Conservation (phyloP, 352 stramenopile genomes). For the Phytophthora europaea region DNA sequence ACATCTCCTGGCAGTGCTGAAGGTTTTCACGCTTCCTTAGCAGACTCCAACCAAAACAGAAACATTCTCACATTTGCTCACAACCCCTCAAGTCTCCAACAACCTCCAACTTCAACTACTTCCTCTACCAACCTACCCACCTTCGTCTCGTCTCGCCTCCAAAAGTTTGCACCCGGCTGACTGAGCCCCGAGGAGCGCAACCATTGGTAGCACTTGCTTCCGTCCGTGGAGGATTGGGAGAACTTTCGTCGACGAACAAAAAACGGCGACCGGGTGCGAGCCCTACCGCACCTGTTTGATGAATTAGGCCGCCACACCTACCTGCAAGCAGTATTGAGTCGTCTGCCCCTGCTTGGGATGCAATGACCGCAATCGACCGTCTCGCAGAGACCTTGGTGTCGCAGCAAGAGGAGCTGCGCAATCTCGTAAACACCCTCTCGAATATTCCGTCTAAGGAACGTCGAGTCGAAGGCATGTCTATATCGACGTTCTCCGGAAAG, state of each 20-base stretch:
- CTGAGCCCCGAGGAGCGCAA: background rate
- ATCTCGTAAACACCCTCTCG: background rate
- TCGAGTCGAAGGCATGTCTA: background rate
- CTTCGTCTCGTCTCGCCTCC: background rate
- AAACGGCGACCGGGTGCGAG: background rate
- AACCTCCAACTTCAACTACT: background rate
- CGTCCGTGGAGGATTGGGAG: background rate
- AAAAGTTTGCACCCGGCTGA: background rate
- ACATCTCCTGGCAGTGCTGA: no score
- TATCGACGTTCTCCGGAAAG: background rate
- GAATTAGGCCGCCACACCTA: background rate
- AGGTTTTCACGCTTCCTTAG: no score
- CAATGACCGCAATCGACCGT: background rate
- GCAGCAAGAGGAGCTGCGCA: background rate
- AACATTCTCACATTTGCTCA: no score
- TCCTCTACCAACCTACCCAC: background rate
- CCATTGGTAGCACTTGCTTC: background rate
- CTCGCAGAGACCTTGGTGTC: background rate
- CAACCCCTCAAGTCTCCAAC: background rate
- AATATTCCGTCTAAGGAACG: background rate
- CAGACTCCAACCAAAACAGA: no score
- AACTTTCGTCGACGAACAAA: background rate
- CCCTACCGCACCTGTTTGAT: background rate
- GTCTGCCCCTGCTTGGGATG: background rate
- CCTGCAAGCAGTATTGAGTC: background rate